Evolutionary conservation across 2,329 filamentous ascomycete genomes (phyloP).

Genomic region (Ascosphaera pollenicola): DNA sequence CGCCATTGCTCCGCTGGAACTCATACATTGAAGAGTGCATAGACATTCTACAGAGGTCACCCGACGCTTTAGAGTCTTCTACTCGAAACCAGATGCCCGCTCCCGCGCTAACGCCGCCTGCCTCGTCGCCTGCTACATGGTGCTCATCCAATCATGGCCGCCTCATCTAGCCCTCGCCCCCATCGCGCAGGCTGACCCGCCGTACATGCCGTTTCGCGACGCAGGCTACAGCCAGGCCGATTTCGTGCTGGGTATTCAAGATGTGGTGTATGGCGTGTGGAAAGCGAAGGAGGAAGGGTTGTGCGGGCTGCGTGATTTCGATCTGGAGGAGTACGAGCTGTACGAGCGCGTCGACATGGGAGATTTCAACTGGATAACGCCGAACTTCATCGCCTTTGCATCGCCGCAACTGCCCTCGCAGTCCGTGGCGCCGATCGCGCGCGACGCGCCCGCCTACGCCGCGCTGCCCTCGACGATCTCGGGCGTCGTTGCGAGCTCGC

Average conservation of each 20-base stretch:
- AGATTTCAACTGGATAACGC: constrained; percentile 88
- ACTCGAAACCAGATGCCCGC: constrained; percentile 75
- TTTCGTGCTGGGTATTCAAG: constrained; percentile 86
- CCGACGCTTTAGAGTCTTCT: constrained; percentile 42
- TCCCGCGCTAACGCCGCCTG: constrained; percentile 83
- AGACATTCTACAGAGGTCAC: constrained; percentile 31
- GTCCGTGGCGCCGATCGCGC: constrained; percentile 28
- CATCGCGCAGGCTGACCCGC: constrained; percentile 89
- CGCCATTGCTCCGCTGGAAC: constrained; percentile 36
- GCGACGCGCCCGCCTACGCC: constrained; percentile 50
- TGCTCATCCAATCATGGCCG: constrained; percentile 92
- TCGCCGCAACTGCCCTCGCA: neutral
- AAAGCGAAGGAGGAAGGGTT: constrained; percentile 92
- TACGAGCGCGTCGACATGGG: constrained; percentile 94
- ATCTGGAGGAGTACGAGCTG: constrained; percentile 89
- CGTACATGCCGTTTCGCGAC: constrained; percentile 96
- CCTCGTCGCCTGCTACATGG: constrained; percentile 94
- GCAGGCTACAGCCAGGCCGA: constrained; percentile 97
- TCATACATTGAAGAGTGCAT: constrained; percentile 42
- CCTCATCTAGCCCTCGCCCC: constrained; percentile 87
- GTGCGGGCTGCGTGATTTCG: constrained; percentile 81
- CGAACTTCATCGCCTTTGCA: constrained; percentile 1
- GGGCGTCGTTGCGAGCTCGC: constrained; percentile 45
- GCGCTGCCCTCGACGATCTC: constrained; percentile 54
- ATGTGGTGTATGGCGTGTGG: constrained; percentile 97